These are phyloP conservation scores for Bonia amplexicaulis DNA, from an alignment of 176 grass and related monocot genomes.

Conservation along the genomic window DNA sequence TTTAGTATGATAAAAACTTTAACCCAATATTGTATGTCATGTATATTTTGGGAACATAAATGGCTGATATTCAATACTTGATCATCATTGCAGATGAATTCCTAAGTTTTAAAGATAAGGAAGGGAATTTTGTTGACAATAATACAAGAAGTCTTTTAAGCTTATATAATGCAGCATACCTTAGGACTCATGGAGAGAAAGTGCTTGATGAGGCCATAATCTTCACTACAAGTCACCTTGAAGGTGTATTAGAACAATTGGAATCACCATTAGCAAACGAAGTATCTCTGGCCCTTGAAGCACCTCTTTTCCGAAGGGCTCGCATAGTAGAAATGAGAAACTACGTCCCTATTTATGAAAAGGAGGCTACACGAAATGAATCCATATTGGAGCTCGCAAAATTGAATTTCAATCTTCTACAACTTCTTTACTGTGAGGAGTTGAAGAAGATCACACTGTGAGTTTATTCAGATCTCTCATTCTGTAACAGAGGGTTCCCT, in stretches of 20 bases:
- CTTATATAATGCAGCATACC: conserved; percentile 34
- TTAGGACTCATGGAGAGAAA: conserved; percentile 15
- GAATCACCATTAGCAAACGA: neutral
- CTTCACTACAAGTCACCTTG: conserved; percentile 16
- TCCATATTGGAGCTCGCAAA: conserved; percentile 39
- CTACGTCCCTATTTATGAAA: conserved; percentile 37
- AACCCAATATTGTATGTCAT: neutral
- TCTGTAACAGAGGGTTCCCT: neutral
- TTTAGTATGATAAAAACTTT: neutral
- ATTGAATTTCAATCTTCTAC: conserved; percentile 49
- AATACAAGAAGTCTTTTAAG: conserved; percentile 36
- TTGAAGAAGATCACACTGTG: conserved; percentile 24
- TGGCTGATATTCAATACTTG: neutral
- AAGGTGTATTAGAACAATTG: neutral
- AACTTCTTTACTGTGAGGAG: conserved; percentile 46
- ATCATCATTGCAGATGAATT: conserved; percentile 21
- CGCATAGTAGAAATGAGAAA: conserved; percentile 31
- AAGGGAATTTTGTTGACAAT: conserved; percentile 4
- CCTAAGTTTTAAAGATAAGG: conserved; percentile 3
- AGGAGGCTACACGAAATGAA: conserved; percentile 9
- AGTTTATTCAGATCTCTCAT: neutral
- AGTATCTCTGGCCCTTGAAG: neutral
- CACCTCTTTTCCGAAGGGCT: conserved; percentile 28
- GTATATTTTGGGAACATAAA: neutral
- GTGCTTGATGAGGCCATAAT: conserved; percentile 34